phyloP scores from a whole-genome alignment of 345 rosid genomes.

The Diplotaxis tenuifolia region DNA sequence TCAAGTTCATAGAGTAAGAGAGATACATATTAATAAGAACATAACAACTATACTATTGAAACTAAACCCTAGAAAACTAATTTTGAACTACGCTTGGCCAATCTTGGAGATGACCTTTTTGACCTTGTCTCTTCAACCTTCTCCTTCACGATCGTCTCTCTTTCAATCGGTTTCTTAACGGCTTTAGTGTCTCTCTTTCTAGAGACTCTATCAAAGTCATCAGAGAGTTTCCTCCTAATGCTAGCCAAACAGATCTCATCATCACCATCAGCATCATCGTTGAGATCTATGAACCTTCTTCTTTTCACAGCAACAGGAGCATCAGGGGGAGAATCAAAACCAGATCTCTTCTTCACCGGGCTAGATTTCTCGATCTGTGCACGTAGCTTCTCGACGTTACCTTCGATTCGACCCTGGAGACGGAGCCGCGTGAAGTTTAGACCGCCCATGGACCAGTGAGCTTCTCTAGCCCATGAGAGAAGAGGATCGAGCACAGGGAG shows the following conservation, averaged over 20 bases:
- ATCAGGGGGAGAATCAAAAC: slow-evolving; percentile 55
- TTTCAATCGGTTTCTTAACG: not conserved
- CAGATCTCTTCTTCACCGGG: slow-evolving; percentile 33
- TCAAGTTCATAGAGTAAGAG: slow-evolving; percentile 34
- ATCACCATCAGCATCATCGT: slow-evolving; percentile 46
- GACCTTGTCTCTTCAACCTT: not conserved
- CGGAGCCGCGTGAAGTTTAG: slow-evolving; percentile 80
- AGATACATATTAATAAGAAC: slow-evolving; percentile 43
- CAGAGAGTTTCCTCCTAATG: slow-evolving; percentile 56
- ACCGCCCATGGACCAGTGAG: slow-evolving; percentile 99
- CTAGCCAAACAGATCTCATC: slow-evolving; percentile 21
- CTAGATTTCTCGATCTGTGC: slow-evolving; percentile 42
- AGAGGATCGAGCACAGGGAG: slow-evolving; percentile 65
- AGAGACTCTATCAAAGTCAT: slow-evolving; percentile 76
- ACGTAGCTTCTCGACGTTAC: slow-evolving; percentile 55
- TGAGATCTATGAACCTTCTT: slow-evolving; percentile 48
- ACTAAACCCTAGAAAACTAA: slow-evolving; percentile 22
- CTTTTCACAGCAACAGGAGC: slow-evolving; percentile 61
- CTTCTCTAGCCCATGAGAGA: slow-evolving; percentile 85
- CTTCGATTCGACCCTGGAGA: slow-evolving; percentile 88
- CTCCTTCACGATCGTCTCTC: not conserved
- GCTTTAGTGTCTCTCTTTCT: slow-evolving; percentile 2
- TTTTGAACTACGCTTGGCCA: slow-evolving; percentile 36
- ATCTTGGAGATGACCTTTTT: slow-evolving; percentile 62
- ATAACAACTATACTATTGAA: not conserved